Percentiles rank a stretch among this genome's conserved stretches.
Conservation (phyloP, 75 land plant species). For the Pinus albicaulis region DNA sequence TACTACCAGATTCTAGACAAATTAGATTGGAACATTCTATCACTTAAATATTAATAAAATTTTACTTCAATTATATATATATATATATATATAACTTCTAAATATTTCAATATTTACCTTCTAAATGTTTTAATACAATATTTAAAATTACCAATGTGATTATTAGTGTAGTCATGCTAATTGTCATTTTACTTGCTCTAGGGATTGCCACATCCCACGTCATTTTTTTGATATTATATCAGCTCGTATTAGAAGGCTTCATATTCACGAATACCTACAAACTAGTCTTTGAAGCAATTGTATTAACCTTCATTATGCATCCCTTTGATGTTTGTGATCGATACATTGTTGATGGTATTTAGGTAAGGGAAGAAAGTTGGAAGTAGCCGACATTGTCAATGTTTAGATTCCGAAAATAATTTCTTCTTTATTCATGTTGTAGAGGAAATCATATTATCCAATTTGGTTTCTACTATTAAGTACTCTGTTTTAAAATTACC, state of each 20-base stretch:
- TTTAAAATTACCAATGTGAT: conserved; percentile 19
- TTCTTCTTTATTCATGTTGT: no score
- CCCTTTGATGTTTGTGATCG: no score
- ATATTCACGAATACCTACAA: conserved; percentile 57
- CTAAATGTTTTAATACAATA: no score
- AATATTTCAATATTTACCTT: no score
- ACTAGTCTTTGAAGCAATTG: conserved; percentile 59
- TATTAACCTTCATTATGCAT: conserved; percentile 23
- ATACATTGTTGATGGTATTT: conserved; percentile 1
- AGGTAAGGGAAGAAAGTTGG: conserved; percentile 16
- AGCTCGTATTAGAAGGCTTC: conserved; percentile 43
- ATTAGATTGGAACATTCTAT: no score
- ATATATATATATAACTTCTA: no score
- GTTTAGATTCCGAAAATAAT: no score
- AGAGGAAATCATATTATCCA: no score
- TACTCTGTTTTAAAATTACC: background rate
- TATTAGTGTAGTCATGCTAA: conserved; percentile 27
- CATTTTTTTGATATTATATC: conserved; percentile 48
- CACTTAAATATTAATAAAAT: no score
- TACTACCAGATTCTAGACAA: no score
- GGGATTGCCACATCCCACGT: conserved; percentile 48
- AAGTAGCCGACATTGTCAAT: background rate
- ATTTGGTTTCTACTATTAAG: no score
- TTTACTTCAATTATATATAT: no score
- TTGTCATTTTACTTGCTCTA: conserved; percentile 45